Evolutionary conservation across 768 basidiomycete genomes (phyloP).

Genomic region (Suillus tomentosus): DNA sequence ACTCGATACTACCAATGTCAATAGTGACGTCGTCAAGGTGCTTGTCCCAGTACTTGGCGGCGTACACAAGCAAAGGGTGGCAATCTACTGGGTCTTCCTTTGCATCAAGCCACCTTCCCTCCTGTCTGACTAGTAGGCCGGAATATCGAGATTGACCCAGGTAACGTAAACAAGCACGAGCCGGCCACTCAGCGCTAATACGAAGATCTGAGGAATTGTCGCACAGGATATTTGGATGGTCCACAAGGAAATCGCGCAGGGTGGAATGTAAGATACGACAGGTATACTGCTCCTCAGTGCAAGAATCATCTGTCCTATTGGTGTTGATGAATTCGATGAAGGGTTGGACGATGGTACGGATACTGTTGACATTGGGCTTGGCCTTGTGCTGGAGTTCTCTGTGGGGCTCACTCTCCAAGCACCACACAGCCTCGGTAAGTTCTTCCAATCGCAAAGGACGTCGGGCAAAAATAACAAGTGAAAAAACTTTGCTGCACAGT

Average conservation of each 20-base stretch:
- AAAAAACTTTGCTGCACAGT: constrained; percentile 4
- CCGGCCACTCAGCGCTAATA: background rate
- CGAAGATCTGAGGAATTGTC: constrained; percentile 2
- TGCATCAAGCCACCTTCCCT: constrained; percentile 27
- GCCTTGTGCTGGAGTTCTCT: background rate
- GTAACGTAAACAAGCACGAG: constrained; percentile 29
- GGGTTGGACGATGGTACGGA: background rate
- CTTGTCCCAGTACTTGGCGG: constrained; percentile 37
- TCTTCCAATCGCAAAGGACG: background rate
- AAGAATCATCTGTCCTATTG: background rate
- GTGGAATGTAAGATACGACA: constrained; percentile 7
- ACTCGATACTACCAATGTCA: constrained; percentile 14
- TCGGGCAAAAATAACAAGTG: constrained; percentile 4
- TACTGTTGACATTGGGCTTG: background rate
- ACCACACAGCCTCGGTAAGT: constrained; percentile 4
- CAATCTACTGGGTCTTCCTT: constrained; percentile 22
- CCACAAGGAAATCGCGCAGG: constrained; percentile 2
- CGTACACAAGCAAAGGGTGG: constrained; percentile 31
- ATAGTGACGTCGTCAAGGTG: constrained; percentile 27
- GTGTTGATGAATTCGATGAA: background rate
- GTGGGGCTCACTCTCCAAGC: background rate
- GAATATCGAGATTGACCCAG: constrained; percentile 25
- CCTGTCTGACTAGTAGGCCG: constrained; percentile 18
- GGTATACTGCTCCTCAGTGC: background rate
- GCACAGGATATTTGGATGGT: background rate